Conservation (phyloP, 169 alveolate species). For the Fabrea salina region DNA sequence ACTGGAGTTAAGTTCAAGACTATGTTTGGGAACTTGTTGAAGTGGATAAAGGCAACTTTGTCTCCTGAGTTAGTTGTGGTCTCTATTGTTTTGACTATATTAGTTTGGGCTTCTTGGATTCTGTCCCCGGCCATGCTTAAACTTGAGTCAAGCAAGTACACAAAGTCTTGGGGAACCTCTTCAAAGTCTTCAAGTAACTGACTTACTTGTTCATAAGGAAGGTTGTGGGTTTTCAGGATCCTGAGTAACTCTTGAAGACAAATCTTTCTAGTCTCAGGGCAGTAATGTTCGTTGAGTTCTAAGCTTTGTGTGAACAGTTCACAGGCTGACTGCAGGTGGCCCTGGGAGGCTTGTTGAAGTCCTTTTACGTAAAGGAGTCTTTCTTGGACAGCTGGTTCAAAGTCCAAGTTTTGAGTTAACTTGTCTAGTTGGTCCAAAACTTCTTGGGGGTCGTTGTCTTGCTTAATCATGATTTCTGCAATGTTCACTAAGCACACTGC, state of each 20-base stretch:
- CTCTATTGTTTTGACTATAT: background rate
- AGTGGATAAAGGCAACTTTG: background rate
- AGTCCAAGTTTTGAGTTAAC: no score
- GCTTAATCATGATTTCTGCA: background rate
- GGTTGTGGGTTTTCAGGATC: background rate
- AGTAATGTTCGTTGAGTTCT: background rate
- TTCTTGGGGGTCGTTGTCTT: background rate
- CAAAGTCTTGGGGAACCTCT: conserved; percentile 7
- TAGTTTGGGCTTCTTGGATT: background rate
- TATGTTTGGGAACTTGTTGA: background rate
- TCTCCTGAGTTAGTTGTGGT: background rate
- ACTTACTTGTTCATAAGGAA: background rate
- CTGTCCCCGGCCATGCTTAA: background rate
- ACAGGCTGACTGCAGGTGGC: background rate
- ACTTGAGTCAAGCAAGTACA: conserved; percentile 1
- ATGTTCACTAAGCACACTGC: background rate
- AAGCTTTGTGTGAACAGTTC: background rate
- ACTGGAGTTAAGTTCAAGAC: conserved; percentile 1
- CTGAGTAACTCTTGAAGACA: background rate
- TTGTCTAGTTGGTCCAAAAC: background rate
- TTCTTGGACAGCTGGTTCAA: no score
- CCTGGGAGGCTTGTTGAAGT: background rate
- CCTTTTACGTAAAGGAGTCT: conserved; percentile 2
- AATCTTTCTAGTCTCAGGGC: background rate
- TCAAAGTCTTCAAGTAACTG: background rate